These are phyloP conservation scores for Croton laevigatus DNA, from an alignment of 441 rosid species.

Conservation along the genomic window DNA sequence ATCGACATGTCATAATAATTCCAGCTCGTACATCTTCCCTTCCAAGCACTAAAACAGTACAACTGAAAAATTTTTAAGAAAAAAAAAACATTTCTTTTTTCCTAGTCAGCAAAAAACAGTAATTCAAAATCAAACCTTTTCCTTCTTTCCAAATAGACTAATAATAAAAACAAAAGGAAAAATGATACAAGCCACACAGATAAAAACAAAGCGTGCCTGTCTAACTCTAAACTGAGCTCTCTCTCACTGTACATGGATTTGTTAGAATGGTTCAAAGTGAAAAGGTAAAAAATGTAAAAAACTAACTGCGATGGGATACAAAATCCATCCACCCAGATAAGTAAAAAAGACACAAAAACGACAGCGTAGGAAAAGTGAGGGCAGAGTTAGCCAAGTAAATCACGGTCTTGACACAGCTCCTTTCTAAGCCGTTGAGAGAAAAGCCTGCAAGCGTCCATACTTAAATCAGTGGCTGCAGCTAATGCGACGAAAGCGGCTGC, in stretches of 20 bases:
- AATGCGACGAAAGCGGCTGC: constrained; percentile 91
- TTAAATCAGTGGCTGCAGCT: constrained; percentile 79
- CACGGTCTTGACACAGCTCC: constrained; percentile 59
- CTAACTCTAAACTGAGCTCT: background rate
- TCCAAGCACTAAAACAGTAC: no score
- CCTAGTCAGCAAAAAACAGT: constrained; percentile 13
- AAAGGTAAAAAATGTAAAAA: background rate
- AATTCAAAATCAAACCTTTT: background rate
- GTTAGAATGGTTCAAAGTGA: constrained; percentile 18
- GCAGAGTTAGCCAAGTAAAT: constrained; percentile 36
- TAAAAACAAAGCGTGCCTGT: constrained; percentile 39
- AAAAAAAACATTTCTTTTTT: background rate
- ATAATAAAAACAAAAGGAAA: background rate
- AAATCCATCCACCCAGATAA: constrained; percentile 16
- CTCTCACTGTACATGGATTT: constrained; percentile 26
- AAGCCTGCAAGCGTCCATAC: constrained; percentile 91
- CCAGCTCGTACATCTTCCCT: background rate
- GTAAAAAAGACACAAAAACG: background rate
- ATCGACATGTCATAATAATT: background rate
- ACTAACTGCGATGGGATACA: constrained; percentile 14
- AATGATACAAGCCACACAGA: constrained; percentile 39
- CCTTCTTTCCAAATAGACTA: background rate
- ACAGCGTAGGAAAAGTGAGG: constrained; percentile 2
- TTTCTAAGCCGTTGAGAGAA: constrained; percentile 83
- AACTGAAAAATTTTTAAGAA: background rate